Evolutionary conservation across 768 basidiomycete species (phyloP).

Genomic region (Macrolepiota albuminosa): DNA sequence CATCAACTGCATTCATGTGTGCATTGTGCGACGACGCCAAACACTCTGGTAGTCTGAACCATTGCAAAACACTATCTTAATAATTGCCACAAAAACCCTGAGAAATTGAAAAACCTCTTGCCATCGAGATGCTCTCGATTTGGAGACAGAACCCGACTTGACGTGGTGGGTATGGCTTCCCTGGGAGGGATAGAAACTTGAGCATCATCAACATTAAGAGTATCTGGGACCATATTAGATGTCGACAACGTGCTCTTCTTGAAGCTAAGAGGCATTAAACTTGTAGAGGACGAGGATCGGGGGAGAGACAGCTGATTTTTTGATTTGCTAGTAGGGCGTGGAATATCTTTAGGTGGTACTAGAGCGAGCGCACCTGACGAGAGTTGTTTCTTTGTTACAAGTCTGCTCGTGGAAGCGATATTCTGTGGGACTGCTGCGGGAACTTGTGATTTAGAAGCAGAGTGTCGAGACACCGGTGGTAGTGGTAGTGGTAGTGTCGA

Average conservation of each 20-base stretch:
- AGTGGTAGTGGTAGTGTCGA: background rate
- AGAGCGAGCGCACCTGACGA: constrained; percentile 34
- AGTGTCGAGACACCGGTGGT: constrained; percentile 13
- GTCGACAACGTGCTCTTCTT: constrained; percentile 31
- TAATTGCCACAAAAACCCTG: background rate
- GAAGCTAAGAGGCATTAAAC: constrained; percentile 32
- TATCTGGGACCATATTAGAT: constrained; percentile 1
- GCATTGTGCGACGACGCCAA: background rate
- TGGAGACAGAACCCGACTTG: background rate
- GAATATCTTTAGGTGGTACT: constrained; percentile 29
- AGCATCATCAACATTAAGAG: background rate
- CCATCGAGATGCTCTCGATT: background rate
- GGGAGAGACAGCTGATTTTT: constrained; percentile 1
- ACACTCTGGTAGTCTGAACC: background rate
- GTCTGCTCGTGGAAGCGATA: constrained; percentile 26
- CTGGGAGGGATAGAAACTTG: background rate
- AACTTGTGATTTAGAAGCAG: constrained; percentile 8
- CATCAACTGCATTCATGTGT: constrained; percentile 6
- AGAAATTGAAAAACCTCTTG: background rate
- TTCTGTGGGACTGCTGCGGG: constrained; percentile 11
- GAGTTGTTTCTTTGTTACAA: constrained; percentile 49
- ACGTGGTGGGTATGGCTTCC: background rate
- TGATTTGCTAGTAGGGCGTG: constrained; percentile 12
- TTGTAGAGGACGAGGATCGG: constrained; percentile 3
- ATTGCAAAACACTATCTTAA: background rate